Conservation (phyloP, 1,284 basidiomycete genomes). For the Coriolopsis trogii region DNA sequence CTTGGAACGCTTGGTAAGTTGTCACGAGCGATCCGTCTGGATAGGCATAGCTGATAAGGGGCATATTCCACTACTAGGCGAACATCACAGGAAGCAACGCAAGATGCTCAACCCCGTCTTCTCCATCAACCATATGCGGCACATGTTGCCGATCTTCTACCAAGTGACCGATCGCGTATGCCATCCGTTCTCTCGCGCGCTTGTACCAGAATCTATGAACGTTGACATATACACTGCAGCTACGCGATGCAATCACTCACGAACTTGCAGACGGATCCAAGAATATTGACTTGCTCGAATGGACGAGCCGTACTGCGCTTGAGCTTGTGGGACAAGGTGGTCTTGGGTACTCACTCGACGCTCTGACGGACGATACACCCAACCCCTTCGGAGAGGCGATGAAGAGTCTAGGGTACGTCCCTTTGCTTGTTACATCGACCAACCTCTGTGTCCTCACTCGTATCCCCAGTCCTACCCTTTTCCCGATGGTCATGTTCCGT, state of each 20-base stretch:
- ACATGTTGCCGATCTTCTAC: conserved; percentile 20
- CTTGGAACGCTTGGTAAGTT: conserved; percentile 7
- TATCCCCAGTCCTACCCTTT: neutral
- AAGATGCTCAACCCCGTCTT: conserved; percentile 26
- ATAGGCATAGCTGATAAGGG: no score
- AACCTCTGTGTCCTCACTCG: no score
- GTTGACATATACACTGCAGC: neutral
- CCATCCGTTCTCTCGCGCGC: neutral
- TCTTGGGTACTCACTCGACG: conserved; percentile 24
- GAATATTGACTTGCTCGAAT: conserved; percentile 19
- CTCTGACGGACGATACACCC: conserved; percentile 16
- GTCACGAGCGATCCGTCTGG: neutral
- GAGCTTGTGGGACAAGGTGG: conserved; percentile 24
- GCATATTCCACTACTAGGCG: conserved; percentile 18
- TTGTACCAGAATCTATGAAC: neutral
- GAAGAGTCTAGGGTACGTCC: conserved; percentile 29
- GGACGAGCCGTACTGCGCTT: conserved; percentile 21
- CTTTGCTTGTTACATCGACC: neutral
- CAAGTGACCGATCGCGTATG: conserved; percentile 15
- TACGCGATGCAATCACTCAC: conserved; percentile 11
- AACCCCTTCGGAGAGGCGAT: conserved; percentile 28
- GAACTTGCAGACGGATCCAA: conserved; percentile 5
- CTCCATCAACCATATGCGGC: conserved; percentile 20
- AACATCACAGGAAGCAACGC: conserved; percentile 20
- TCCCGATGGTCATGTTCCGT: conserved; percentile 3